These are phyloP conservation scores for Bruguiera hainesii DNA, from an alignment of 441 rosid species.

Conservation along the genomic window DNA sequence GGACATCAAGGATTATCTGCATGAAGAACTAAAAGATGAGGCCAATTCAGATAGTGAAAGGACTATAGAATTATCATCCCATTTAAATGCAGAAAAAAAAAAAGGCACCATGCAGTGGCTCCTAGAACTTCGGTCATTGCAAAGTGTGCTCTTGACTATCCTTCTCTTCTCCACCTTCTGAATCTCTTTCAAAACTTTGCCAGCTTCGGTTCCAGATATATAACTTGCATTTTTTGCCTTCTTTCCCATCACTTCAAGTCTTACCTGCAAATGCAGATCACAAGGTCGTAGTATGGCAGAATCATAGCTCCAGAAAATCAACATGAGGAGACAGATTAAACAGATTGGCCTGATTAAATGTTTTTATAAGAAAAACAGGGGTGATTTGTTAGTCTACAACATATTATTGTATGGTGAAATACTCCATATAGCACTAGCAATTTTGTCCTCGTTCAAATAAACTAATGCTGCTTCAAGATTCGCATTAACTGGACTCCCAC, in stretches of 20 bases:
- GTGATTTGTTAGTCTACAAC: no score
- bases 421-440: no score
- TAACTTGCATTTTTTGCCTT: conserved; percentile 88
- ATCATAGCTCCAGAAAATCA: conserved; percentile 71
- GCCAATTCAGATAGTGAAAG: not conserved
- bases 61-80: not conserved
- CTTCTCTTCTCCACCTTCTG: conserved; percentile 95
- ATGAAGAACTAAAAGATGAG: not conserved
- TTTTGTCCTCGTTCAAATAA: no score
- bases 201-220: conserved; percentile 86
- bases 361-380: no score
- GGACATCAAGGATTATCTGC: conserved; percentile 93
- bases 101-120: conserved; percentile 86
- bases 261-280: conserved; percentile 46
- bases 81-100: conserved; percentile 5
- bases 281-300: conserved; percentile 47
- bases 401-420: no score
- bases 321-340: no score
- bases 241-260: conserved; percentile 97
- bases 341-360: no score
- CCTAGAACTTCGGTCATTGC: conserved; percentile 92
- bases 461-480: no score
- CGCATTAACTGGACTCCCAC: no score
- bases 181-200: conserved; percentile 81
- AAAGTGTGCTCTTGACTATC: conserved; percentile 85